Evolutionary conservation across 2,329 filamentous ascomycete genomes (phyloP).

Genomic region (Akanthomyces dipterigenus): DNA sequence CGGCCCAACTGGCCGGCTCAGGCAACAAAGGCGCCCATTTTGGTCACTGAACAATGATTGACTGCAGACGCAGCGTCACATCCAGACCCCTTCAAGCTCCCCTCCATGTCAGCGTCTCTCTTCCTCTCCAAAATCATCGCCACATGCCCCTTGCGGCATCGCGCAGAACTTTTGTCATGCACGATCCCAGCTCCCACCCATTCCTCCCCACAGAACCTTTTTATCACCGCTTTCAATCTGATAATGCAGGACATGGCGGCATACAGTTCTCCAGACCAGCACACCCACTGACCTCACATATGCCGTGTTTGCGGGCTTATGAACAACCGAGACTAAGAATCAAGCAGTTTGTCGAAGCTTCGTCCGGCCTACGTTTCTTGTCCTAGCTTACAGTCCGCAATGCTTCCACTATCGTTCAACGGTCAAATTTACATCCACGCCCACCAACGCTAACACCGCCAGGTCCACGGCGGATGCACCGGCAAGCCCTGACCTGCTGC

Average conservation of each 20-base stretch:
- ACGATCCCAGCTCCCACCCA: neutral
- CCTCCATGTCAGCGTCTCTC: neutral
- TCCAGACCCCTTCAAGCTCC: neutral
- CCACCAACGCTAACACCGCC: neutral
- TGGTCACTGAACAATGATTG: too few species aligned
- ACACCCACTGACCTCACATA: too few species aligned
- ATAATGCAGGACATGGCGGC: neutral
- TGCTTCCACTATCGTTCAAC: neutral
- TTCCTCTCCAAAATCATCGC: neutral
- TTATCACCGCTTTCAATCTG: neutral
- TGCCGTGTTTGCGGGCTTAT: too few species aligned
- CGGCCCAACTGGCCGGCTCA: too few species aligned
- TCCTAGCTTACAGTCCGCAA: too few species aligned
- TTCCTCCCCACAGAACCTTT: neutral
- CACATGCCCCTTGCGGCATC: neutral
- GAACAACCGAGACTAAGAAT: too few species aligned
- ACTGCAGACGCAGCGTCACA: too few species aligned
- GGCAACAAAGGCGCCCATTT: too few species aligned
- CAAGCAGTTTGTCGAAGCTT: too few species aligned
- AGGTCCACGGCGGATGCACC: neutral
- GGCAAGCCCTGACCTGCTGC: neutral
- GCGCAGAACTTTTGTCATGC: neutral
- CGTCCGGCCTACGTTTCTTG: too few species aligned
- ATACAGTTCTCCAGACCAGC: neutral
- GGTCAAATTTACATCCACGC: neutral